Base-by-base conservation (phyloP, 805 yeast species). In the Candida maris region DNA sequence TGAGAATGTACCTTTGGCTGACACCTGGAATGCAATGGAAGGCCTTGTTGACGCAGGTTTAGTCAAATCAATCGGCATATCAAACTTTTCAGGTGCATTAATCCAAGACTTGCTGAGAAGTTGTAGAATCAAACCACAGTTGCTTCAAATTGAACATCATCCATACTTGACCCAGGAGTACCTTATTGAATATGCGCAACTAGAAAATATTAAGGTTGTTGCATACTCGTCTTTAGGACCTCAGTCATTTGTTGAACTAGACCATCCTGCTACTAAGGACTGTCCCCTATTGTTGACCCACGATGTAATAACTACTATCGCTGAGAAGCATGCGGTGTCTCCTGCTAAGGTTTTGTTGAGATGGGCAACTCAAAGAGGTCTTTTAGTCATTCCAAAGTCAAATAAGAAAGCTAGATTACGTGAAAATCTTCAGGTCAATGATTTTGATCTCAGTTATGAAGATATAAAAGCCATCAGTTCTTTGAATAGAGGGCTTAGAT, bases 211-310 rank as follows among this genome's bases (percentile, higher is more conserved):
- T 43, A 79, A 77, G 47, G 73, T 85, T 47, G 83, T 85, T 35
- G 94, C 80, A n/a, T 85, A 85, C 67, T 84, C 93, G 9, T 79
- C 91, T 9, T 85, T 85, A 53, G 95, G 95, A 25, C 91, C 93
- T 18, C 85, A 80, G 62, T 81, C 89, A 4, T 85, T 82, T 63
- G 51, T 82, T 41, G 94, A 85, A 59, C 59, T 83, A 56, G 68
- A 73, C 54, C 67, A 64, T 41, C 64, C 71, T 27, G 59, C 62
- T 40, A 91, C 85, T 16, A 53, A 65, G 41, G 57, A 64, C 42
- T 65, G 77, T 21, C 70, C 75, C 17, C 63, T 74, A 13, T 66
- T 85, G 51, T 77, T 84, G 44, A 73, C 75, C 36, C 76, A 83
- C 56, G 71, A 71, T 19, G 51, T 63, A 16, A 65, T 85, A 49